Conservation (phyloP, 805 yeast species). For the Aciculoconidium aculeatum region DNA sequence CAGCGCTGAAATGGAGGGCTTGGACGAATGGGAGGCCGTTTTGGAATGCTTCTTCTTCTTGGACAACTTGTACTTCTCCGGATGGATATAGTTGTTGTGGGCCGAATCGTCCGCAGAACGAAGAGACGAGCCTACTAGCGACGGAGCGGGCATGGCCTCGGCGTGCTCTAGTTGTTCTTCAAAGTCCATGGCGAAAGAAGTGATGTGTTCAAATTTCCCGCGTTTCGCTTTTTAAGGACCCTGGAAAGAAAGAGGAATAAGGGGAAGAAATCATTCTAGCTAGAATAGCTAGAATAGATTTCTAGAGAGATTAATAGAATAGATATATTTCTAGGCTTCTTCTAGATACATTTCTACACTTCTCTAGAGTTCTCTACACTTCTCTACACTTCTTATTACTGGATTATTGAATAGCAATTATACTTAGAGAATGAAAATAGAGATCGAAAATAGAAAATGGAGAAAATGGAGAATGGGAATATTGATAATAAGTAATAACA, state of each 20-base stretch:
- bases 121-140: constrained; percentile 49
- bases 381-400: no score
- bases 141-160: constrained; percentile 42
- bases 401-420: no score
- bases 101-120: constrained; percentile 43
- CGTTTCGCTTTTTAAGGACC: no score
- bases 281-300: background rate
- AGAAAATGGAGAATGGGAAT: no score
- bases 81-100: constrained; percentile 40
- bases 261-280: no score
- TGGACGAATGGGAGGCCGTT: constrained; percentile 7
- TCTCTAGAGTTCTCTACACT: no score
- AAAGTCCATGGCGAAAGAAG: constrained; percentile 35
- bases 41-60: constrained; percentile 10
- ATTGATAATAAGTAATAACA: no score
- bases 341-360: no score
- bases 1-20: constrained; percentile 43
- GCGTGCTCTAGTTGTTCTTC: constrained; percentile 50
- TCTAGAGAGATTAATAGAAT: background rate
- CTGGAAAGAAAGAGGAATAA: no score
- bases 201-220: no score
- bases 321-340: constrained; percentile 1
- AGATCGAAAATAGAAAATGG: no score
- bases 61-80: constrained; percentile 34
- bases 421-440: no score